phyloP scores from a whole-genome alignment of 1,284 basidiomycete species.

The Sporisorium sorghi region DNA sequence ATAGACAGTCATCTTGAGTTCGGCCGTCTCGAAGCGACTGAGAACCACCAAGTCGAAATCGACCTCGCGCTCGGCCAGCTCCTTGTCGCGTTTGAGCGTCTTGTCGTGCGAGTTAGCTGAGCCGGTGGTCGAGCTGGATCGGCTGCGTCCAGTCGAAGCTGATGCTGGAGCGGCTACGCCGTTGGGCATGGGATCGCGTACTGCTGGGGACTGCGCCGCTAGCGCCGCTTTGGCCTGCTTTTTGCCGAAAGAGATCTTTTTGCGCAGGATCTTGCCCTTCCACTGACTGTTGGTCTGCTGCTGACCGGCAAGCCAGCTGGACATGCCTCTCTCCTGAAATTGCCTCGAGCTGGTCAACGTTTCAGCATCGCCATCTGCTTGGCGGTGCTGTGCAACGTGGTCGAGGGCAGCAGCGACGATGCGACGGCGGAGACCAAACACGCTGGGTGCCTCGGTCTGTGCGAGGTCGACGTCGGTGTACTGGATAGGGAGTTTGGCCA shows the following conservation, averaged over 20 bases:
- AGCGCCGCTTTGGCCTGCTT: conserved; percentile 18
- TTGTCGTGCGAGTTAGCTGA: conserved; percentile 26
- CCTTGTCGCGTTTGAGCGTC: conserved; percentile 37
- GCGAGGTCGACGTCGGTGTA: conserved; percentile 28
- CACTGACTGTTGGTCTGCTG: conserved; percentile 12
- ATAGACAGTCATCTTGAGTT: conserved; percentile 45
- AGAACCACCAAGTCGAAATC: conserved; percentile 44
- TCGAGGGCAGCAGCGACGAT: conserved; percentile 45
- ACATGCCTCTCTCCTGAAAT: conserved; percentile 20
- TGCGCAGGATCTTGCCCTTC: conserved; percentile 38
- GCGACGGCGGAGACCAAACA: conserved; percentile 41
- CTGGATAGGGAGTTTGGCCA: conserved; percentile 34
- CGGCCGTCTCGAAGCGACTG: conserved; percentile 40
- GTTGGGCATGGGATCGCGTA: conserved; percentile 32
- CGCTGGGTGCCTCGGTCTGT: conserved; percentile 39
- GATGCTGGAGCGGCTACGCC: no score
- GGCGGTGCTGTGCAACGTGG: conserved; percentile 7
- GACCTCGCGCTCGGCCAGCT: conserved; percentile 37
- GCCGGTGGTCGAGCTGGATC: conserved; percentile 11
- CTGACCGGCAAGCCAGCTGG: conserved; percentile 20
- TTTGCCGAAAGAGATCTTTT: conserved; percentile 39
- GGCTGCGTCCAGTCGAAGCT: neutral
- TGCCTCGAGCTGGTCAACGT: neutral
- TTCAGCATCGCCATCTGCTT: neutral
- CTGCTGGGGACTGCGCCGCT: neutral